Evolutionary conservation across 768 basidiomycete genomes (phyloP).

Genomic region (Paxillus ammoniavirescens): DNA sequence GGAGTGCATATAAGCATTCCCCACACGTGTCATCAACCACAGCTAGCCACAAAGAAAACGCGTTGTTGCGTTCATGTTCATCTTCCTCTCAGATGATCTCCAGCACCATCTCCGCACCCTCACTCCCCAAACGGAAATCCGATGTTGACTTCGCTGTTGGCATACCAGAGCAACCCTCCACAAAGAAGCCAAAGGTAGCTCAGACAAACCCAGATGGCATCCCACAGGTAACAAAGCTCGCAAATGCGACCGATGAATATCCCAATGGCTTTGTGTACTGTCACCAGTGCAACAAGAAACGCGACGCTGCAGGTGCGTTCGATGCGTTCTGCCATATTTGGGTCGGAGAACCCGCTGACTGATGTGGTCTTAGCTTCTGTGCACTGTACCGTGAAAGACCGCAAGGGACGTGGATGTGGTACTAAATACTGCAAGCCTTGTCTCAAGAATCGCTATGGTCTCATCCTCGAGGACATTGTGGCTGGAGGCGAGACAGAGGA

Average conservation of each 20-base stretch:
- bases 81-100: conserved; percentile 27
- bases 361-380: conserved; percentile 27
- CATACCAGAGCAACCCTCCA: conserved; percentile 12
- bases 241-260: conserved; percentile 26
- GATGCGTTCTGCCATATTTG: too few species aligned
- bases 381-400: conserved; percentile 36
- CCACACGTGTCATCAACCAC: conserved; percentile 27
- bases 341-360: conserved; percentile 4
- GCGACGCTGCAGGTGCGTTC: conserved; percentile 47
- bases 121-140: conserved; percentile 50
- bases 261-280: conserved; percentile 52
- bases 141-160: conserved; percentile 31
- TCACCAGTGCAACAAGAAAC: conserved; percentile 71
- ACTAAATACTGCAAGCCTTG: conserved; percentile 64
- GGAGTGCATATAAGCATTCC: conserved; percentile 16
- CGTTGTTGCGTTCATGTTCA: conserved; percentile 39
- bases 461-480: conserved; percentile 41
- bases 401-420: conserved; percentile 44
- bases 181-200: conserved; percentile 28
- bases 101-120: conserved; percentile 28
- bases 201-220: conserved; percentile 26
- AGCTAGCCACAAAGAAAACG: conserved; percentile 45
- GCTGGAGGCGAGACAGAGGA: conserved; percentile 31
- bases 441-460: conserved; percentile 64
- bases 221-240: conserved; percentile 12